Evolutionary conservation across 2,329 filamentous ascomycete genomes (phyloP).

Genomic region (Phialophora expanda): DNA sequence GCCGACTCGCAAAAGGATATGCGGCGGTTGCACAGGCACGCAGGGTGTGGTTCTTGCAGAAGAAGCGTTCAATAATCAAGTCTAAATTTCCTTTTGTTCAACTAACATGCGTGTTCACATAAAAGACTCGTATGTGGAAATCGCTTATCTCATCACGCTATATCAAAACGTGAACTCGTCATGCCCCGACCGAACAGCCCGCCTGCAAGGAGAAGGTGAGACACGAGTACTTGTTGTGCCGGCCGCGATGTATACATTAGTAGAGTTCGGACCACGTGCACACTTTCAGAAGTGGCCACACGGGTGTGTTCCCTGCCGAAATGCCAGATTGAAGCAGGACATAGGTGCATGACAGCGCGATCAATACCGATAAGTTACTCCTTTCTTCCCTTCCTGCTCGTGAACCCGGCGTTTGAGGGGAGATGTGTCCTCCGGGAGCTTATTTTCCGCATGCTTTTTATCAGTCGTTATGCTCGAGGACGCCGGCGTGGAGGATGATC

Average conservation of each 20-base stretch:
- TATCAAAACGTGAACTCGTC: conserved; percentile 31
- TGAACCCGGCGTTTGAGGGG: background rate
- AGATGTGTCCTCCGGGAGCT: conserved; percentile 5
- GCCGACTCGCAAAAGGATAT: too few relatives aligned
- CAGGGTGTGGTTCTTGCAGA: background rate
- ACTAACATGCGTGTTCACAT: conserved; percentile 21
- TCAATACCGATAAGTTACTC: conserved; percentile 1
- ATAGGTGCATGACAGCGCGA: background rate
- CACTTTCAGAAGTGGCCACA: background rate
- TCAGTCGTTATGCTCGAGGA: background rate
- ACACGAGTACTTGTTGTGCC: background rate
- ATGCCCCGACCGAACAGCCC: conserved; percentile 6
- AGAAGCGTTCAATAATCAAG: background rate
- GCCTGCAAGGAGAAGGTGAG: conserved; percentile 10
- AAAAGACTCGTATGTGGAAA: conserved; percentile 32
- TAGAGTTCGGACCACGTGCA: background rate
- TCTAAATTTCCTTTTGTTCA: conserved; percentile 6
- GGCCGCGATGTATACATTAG: conserved; percentile 8
- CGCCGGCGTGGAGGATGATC: background rate
- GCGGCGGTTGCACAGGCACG: too few relatives aligned
- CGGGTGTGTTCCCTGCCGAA: conserved; percentile 10
- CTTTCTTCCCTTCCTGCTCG: conserved; percentile 12
- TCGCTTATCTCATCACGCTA: conserved; percentile 32
- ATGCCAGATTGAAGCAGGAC: conserved; percentile 26
- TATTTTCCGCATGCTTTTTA: background rate